Evolutionary conservation across 176 grass and related monocot genomes (phyloP).

Genomic region (Phyllostachys edulis): DNA sequence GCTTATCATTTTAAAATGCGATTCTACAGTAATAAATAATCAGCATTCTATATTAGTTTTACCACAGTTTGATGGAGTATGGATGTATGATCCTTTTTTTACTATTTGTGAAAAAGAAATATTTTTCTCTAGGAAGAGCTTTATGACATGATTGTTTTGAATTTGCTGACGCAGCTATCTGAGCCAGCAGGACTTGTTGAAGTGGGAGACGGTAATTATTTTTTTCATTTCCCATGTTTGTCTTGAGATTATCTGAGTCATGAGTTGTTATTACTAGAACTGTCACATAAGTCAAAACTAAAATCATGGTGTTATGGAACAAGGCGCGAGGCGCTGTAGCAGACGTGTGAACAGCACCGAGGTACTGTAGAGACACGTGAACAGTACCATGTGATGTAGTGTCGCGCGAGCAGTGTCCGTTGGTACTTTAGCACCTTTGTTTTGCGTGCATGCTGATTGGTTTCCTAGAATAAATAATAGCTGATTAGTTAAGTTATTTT

Average conservation of each 20-base stretch:
- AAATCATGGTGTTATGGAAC: background rate
- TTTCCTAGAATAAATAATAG: no score
- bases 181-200: constrained; percentile 93
- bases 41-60: background rate
- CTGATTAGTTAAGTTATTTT: no score
- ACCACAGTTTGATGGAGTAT: constrained; percentile 8
- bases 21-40: background rate
- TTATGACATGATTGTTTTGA: constrained; percentile 23
- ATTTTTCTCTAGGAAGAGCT: constrained; percentile 5
- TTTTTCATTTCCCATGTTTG: constrained; percentile 16
- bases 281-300: background rate
- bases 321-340: no score
- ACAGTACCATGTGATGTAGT: no score
- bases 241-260: background rate
- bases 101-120: constrained; percentile 10
- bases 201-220: constrained; percentile 60
- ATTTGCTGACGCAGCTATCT: constrained; percentile 67
- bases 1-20: background rate
- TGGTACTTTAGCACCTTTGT: no score
- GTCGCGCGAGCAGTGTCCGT: no score
- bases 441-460: no score
- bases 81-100: background rate
- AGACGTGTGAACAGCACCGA: no score
- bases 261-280: constrained; percentile 20
- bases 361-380: no score